A percentile compares a stretch with the other conserved stretches of the same genome.
Evolutionary conservation across 345 rosid species (phyloP).

Genomic region (Noccaea caerulescens): DNA sequence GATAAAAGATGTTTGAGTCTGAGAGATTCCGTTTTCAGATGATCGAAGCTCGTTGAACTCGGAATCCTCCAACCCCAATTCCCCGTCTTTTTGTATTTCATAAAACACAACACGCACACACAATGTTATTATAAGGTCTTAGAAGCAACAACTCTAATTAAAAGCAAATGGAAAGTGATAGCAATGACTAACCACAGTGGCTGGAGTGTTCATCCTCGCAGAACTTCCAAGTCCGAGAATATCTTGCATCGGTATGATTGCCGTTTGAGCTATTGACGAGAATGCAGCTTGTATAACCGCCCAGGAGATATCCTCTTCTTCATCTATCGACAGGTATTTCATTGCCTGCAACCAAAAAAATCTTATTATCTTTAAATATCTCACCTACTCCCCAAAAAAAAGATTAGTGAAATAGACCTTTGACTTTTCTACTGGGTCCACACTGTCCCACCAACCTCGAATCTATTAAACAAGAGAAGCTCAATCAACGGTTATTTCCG

Average conservation of each 20-base stretch:
- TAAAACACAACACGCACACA: background rate
- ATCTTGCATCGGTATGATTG: conserved; percentile 90
- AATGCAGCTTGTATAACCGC: conserved; percentile 61
- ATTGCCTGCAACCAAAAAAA: too few species aligned
- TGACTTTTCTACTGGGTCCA: conserved; percentile 64
- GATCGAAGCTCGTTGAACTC: conserved; percentile 60
- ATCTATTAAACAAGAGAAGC: conserved; percentile 50
- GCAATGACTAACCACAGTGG: conserved; percentile 64
- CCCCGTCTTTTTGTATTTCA: conserved; percentile 53
- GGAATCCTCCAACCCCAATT: conserved; percentile 97
- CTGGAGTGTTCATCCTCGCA: conserved; percentile 92
- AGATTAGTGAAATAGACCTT: conserved; percentile 45
- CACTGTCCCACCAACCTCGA: conserved; percentile 81
- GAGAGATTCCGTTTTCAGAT: conserved; percentile 59
- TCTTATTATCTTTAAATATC: too few species aligned
- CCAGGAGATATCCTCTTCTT: conserved; percentile 68
- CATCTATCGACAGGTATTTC: conserved; percentile 63
- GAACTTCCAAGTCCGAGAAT: conserved; percentile 77
- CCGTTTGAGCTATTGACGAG: conserved; percentile 75
- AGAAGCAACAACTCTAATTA: too few species aligned
- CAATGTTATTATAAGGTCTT: too few species aligned
- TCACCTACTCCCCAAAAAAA: too few species aligned
- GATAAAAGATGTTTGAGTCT: conserved; percentile 60
- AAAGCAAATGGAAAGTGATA: background rate
- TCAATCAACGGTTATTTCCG: background rate